Base-by-base conservation (phyloP, 75 land plant genomes). In the Gnetum montanum region DNA sequence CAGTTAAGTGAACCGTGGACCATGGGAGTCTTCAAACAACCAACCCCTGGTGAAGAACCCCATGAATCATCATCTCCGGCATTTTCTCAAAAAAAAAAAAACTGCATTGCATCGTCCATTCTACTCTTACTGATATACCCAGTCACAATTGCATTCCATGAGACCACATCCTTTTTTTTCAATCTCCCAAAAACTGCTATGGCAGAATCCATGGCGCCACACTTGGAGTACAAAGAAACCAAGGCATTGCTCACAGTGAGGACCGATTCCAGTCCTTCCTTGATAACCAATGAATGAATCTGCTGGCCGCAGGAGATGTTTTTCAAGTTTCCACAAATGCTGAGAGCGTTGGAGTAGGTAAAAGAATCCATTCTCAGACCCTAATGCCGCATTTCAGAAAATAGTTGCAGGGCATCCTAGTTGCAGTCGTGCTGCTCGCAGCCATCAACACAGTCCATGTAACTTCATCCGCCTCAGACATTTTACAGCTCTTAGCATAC, bases 81-180 rank as follows among this genome's bases (percentile, higher is more conserved):
- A 78, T 78, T 59, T 63, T 63, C 4, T 78, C 68, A 60, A 84
- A 84, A 47, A 80, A 61, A 65, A 60, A 84, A 84, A 47, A 80
- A 61, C 25, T 49, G 47, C 27, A 47, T 52, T 1, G 77, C 76
- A 46, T 72, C 34, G 4, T 46, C 52, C 43, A 76, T 20, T 41
- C 46, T 35, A 0, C 77, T 67, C 55, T 33, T 34, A 53, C 34
- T 71, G 22, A 61, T 70, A 50, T 62, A 64, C 3, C 77, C 72
- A 16, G 62, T 27, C 23, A 77, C 51, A 22, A 77, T 63, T 54
- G 68, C 50, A 60, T 66, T 68, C 76, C 80, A 77, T 15, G 80
- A 72, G 31, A 68, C 61, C 16, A 53, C 60, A 66, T 77, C 50
- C 29, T 49, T 63, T 27, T 44, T 38, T 25, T 46, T 12, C 64